phyloP scores from a whole-genome alignment of 2,329 filamentous ascomycete species.

The Anthostomella pinea region DNA sequence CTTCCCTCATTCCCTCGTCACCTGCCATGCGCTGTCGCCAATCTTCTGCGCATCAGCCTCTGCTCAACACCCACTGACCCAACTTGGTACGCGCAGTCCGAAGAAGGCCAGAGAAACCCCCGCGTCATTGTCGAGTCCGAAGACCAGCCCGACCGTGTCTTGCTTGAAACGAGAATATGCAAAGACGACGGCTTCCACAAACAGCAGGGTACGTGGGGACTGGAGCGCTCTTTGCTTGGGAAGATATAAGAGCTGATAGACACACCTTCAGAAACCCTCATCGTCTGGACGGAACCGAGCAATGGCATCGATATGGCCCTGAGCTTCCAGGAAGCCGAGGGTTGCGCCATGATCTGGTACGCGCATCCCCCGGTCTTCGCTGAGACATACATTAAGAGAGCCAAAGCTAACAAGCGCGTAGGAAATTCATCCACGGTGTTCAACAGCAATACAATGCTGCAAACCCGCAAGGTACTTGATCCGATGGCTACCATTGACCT shows the following conservation, averaged over 20 bases:
- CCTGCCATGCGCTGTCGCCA: conserved; percentile 1
- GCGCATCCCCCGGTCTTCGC: conserved; percentile 1
- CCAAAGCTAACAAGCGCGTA: conserved; percentile 39
- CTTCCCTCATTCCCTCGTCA: conserved; percentile 7
- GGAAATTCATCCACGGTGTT: conserved; percentile 87
- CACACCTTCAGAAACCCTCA: conserved; percentile 73
- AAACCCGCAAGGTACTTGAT: conserved; percentile 56
- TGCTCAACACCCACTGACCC: conserved; percentile 12
- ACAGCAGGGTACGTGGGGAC: conserved; percentile 72
- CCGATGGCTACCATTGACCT: not conserved
- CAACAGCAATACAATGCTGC: conserved; percentile 69
- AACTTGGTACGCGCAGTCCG: conserved; percentile 39
- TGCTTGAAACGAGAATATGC: conserved; percentile 85
- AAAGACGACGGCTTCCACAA: conserved; percentile 98
- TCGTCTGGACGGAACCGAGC: conserved; percentile 88
- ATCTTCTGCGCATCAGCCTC: conserved; percentile 11
- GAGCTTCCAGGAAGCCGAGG: conserved; percentile 96
- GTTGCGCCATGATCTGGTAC: conserved; percentile 88
- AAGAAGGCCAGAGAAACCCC: conserved; percentile 71
- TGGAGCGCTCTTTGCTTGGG: conserved; percentile 3
- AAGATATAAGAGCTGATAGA: conserved; percentile 9
- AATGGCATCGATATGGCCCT: conserved; percentile 94
- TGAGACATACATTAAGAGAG: conserved; percentile 1
- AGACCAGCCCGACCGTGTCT: conserved; percentile 77
- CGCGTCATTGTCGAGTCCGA: conserved; percentile 90